Evolutionary conservation across 2,329 filamentous ascomycete species (phyloP), one percentile per base, ranked within the genome.

Genomic region (Microcyclosporella mali): DNA sequence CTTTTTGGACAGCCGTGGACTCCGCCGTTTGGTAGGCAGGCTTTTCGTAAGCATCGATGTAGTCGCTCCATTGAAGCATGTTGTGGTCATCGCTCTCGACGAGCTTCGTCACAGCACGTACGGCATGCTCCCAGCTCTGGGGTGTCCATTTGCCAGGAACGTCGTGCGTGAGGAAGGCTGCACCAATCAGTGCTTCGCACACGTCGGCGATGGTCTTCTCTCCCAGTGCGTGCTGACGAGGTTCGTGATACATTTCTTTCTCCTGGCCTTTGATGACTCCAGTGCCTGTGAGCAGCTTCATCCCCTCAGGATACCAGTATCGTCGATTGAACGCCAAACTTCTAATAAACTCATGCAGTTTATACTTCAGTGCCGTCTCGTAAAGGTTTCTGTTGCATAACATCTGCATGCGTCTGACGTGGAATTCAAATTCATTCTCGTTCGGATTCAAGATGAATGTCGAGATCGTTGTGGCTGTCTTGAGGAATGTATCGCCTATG

Each of bases 331-430:
- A 95, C 0, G 81, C 75, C 59, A 78, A 76, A n/a, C 84, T 90
- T 12, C 92, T 84, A 43, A 97, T 81, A 57, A 84, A 94, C 49
- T 86, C 79, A 47, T 85, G 77, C 2, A 84, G 66, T 14, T 79
- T 77, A 12, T 83, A 66, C 19, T 83, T 74, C 2, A 81, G 70
- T 0, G 89, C 89, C 30, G 80, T 81, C 33, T 87, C 80, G 65
- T 88, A 88, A 0, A 98, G 72, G 51, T 95, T 95, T 52, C 83
- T 78, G 65, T 98, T 98, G 74, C 88, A 95, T 12, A 97, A 75
- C 56, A 97, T 75, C 15, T 84, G 61, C 90, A 97, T 97, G 12
- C 92, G 82, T 54, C 88, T 82, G 6, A 94, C 85, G 58, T 98
- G 92, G 55, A 86, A 92, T 43, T 86, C 81, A 37, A 82, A 94